Base-by-base conservation (phyloP, 768 basidiomycete species). In the Strobilomyces dryophilus region DNA sequence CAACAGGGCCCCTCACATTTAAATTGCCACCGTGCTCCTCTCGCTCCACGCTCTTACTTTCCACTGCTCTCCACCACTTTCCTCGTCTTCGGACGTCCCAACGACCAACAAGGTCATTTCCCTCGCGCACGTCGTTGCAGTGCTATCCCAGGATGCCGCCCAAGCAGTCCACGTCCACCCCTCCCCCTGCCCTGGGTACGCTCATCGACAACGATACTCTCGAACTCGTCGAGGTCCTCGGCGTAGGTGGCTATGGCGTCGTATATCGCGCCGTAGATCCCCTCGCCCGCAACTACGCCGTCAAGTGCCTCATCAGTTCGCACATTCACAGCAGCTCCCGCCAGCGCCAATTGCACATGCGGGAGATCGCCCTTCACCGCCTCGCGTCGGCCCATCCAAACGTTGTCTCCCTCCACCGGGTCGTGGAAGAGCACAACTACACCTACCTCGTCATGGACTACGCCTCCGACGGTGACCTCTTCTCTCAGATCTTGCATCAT, bases 371-470 rank as follows among this genome's bases (percentile, higher is more conserved):
- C 29, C 82, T 91, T 11, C 89, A 92, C 64, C 81, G 84, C 60
- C 79, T 85, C 24, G 85, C 85, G 37, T 84, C 86, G 17, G 82
- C 79, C 21, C 88, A 90, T 60, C 83, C 85, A 40, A 80, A 85
- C 65, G 83, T 99, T 60, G 90, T 97, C 64, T 89, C 90, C 20
- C 81, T 98, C 41, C 87, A 93, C 72, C 87, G 89, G 60, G 85
- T 94, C 55, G 77, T 97, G 59, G 89, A 95, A 67, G 91, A 93
- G 62, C 77, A 78, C 53, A 78, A 79, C 59, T 84, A 82, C 73
- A 87, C 91, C 52, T 97, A 87, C 73, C 85, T 98, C 68, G 79
- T 98, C 65, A 89, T 98, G 86, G 92, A 98, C 68, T 95, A 85
- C 72, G 92, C 90, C 52, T 78, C 85, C 47, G 87, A 92, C 64